phyloP scores from a whole-genome alignment of 2,329 filamentous ascomycete species.

The Drechslera avenae region DNA sequence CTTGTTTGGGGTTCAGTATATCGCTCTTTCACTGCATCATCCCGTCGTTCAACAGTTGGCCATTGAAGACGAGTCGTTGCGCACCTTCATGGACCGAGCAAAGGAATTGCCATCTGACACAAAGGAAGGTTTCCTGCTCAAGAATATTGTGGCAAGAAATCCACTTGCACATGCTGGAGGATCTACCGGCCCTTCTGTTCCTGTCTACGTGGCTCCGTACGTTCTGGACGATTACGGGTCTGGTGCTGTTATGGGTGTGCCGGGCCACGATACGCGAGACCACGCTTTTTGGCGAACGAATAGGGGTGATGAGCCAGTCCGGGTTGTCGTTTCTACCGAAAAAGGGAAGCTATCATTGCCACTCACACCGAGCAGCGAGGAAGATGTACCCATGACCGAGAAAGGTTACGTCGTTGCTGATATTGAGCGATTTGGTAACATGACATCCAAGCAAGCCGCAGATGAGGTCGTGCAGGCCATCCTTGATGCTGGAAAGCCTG shows the following conservation, averaged over 20 bases:
- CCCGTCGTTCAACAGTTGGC: slow-evolving; percentile 69
- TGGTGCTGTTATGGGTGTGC: slow-evolving; percentile 90
- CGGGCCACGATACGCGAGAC: slow-evolving; percentile 80
- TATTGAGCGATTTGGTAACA: slow-evolving; percentile 68
- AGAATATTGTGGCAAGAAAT: slow-evolving; percentile 45
- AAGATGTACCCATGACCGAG: slow-evolving; percentile 63
- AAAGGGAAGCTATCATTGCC: slow-evolving; percentile 9
- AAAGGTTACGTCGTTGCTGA: slow-evolving; percentile 71
- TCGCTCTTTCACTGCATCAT: slow-evolving; percentile 77
- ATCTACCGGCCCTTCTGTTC: slow-evolving; percentile 60
- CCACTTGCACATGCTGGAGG: slow-evolving; percentile 60
- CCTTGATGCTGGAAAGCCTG: slow-evolving; percentile 59
- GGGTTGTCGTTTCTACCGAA: slow-evolving; percentile 56
- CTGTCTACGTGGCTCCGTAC: slow-evolving; percentile 82
- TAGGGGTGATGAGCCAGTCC: slow-evolving; percentile 63
- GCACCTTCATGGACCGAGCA: slow-evolving; percentile 67
- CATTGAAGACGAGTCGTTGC: slow-evolving; percentile 64
- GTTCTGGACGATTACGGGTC: slow-evolving; percentile 85
- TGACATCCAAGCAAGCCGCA: slow-evolving; percentile 67
- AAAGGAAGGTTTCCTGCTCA: slow-evolving; percentile 70
- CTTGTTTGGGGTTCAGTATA: slow-evolving; percentile 82
- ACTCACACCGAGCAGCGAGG: slow-evolving; percentile 42
- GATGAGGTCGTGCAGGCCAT: slow-evolving; percentile 61
- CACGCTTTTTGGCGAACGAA: slow-evolving; percentile 81
- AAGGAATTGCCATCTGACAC: slow-evolving; percentile 60